Base-by-base conservation (phyloP, 2,329 filamentous ascomycete genomes). In the Talaromyces atroroseus region DNA sequence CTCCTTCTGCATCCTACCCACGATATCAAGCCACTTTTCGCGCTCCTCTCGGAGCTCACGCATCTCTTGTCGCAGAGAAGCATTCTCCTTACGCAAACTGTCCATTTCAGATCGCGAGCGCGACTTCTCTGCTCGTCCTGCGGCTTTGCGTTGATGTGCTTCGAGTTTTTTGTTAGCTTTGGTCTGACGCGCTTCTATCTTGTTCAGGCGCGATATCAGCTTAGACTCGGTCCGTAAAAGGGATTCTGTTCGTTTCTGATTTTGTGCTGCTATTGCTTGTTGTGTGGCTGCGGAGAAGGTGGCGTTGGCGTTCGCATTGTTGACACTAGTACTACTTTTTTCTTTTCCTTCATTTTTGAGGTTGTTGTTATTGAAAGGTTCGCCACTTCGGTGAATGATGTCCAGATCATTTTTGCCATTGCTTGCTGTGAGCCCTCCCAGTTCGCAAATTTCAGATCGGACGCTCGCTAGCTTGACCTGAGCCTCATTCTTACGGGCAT, bases 1-100 rank as follows among this genome's bases (percentile, higher is more conserved):
- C 71, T 85, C 81, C 45, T 70, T 73, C 69, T 85, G 82, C 66
- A 85, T 63, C 38, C 78, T 78, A 29, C 76, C 76, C 58, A 85
- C 74, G 65, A 82, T 76, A 63, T 68, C 67, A 50, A 78, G 68
- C 63, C 82, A 71, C 54, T 81, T 64, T 56, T 73, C 71, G 52
- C 80, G 77, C 67, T 83, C 81, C 42, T 69, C 62, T 56, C 78
- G 74, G 47, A 80, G 63, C 24, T 75, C 65, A 20, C 78, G 75
- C 11, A 76, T 71, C 62, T 80, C 82, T 48, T 76, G 71, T 58
- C 77, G 76, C 26, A 80, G 64, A 14, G 73, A 67, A 0, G 71
- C 68, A 8, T 82, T 64, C 56, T 78, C 76, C 38, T 74, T 73
- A 59, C 76, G 76, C 56, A 83, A 72, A 23, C 67, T 68, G 56